Base-by-base conservation (phyloP, 1,284 basidiomycete genomes). In the Ganoderma boninense region DNA sequence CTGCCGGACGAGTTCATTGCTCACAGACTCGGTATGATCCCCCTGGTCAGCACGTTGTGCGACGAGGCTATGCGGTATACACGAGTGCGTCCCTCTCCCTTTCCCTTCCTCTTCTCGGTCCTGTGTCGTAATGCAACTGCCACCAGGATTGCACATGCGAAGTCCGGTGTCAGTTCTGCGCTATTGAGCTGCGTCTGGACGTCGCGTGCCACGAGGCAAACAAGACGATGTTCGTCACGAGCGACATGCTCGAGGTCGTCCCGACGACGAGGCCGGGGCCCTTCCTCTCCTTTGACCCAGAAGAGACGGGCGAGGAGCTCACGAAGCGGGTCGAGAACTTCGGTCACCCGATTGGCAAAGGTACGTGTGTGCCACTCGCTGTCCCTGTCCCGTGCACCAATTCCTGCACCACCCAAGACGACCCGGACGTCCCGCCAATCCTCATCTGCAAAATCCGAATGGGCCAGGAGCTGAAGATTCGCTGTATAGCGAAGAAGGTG, bases 1-100 rank as follows among this genome's bases (percentile, higher is more conserved):
- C 84, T 99, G 43, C 95, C 97, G 1, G 98, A 99, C 82, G 98
- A 99, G 84, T 98, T 98, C 84, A 92, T 99, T 71, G 95, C 97
- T 0, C 98, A 99, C 82, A 90, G 98, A 59, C 86, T 99, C 32
- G 98, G 98, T 29, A 93, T 99, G 90, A 88, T 99, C 29, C 98
- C 98, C 8, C 85, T 99, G 26, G 86, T 95, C 62, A 97, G 95
- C 80, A 85, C 89, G 59, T 92, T 92, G 73, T 97, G 95, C 73
- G 94, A 95, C 68, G 92, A 95, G 77, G 93, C 91, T 20, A 91
- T 97, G 79, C 90, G 94, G 72, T 95, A 94, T 76, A 93, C 91
- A 66, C 85, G 93, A 80, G 95, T 93, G 92, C 80, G 95, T n/a
- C n/a, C n/a, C n/a, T n/a, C n/a, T 93, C 74, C 68, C 89, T 83